A percentile compares a stretch with the other conserved stretches of the same genome.
These are phyloP conservation scores for Arthrobotrys musiformis DNA, from an alignment of 2,329 filamentous ascomycete genomes.

Conservation along the genomic window DNA sequence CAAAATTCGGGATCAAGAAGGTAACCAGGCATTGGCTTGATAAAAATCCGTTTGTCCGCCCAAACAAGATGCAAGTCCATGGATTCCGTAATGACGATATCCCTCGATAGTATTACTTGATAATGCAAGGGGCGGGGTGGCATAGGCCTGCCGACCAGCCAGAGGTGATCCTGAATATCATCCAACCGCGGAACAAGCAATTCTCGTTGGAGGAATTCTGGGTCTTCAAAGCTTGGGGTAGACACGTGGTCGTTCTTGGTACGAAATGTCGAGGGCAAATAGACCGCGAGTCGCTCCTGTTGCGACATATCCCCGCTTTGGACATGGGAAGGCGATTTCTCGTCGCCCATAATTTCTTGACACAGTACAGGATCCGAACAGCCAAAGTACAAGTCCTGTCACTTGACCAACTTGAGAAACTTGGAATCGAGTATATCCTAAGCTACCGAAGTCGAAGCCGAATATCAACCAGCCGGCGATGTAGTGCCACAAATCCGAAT, in stretches of 20 bases:
- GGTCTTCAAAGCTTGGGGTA: conserved; percentile 40
- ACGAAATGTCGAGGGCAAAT: conserved; percentile 32
- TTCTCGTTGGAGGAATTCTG: conserved; percentile 42
- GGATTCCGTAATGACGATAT: conserved; percentile 60
- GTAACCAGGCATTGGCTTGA: conserved; percentile 63
- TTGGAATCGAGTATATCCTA: not conserved
- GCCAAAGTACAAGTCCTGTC: not conserved
- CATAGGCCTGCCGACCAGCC: conserved; percentile 57
- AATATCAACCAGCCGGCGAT: too few species aligned
- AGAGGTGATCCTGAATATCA: conserved; percentile 56
- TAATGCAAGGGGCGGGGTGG: conserved; percentile 56
- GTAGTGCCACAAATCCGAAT: too few species aligned
- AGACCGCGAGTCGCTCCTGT: not conserved
- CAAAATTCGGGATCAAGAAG: conserved; percentile 63
- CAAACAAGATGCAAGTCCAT: conserved; percentile 60
- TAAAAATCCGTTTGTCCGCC: conserved; percentile 59
- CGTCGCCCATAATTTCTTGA: not conserved
- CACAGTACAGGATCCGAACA: not conserved
- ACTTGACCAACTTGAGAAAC: not conserved
- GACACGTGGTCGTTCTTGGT: conserved; percentile 29
- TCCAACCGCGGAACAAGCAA: conserved; percentile 55
- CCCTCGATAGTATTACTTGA: conserved; percentile 57
- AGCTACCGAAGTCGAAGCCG: too few species aligned
- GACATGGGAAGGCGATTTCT: conserved; percentile 24
- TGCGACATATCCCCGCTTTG: not conserved